Evolutionary conservation across 352 stramenopile species (phyloP), one percentile per base, ranked within the genome.

Genomic region (Globisporangium radiosum): DNA sequence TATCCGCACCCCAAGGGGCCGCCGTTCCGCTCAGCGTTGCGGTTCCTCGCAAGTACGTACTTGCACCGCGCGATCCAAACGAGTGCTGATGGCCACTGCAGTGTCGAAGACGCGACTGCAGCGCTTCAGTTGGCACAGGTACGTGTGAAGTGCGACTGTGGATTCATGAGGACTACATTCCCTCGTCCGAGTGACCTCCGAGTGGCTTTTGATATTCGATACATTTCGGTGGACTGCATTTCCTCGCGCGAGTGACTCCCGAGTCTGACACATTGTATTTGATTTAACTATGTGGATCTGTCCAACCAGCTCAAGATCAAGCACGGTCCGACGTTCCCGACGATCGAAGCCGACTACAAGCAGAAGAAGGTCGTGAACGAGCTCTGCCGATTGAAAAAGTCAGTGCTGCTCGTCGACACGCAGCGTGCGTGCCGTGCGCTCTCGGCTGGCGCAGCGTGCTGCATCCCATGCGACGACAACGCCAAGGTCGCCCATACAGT

Each of bases 351-450:
- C 44, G 75, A 88, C 63, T 85, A 84, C 71, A 82, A 78, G 39
- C 73, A 88, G 57, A 89, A 88, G 64, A 92, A 90, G 43, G 70
- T 94, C 14, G 75, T 94, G 25, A 78, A 76, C 51, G 85, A 92
- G 66, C 78, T 94, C 53, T 71, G 67, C 8, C 57, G 64, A 25
- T 63, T 70, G 42, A 92, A 92, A 58, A 94, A 92, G 58, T 90
- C 85, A 25, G 80, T 79, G 15, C 60, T 94, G 36, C 76, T 94
- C 59, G 76, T 92, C 9, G 85, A 94, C 54, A 76, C 73, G n/a
- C 63, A 75, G 59, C 72, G 76, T 15, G 68, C 78, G 4, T 87
- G 82, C 51, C 76, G 85, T 19, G 78, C 80, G 11, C 66, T 94
- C 4, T 82, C 77, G 45, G 78, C 70, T 4, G 81, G 80, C 25